Conservation (phyloP, 441 rosid genomes). For the Arabidopsis hybrid region DNA sequence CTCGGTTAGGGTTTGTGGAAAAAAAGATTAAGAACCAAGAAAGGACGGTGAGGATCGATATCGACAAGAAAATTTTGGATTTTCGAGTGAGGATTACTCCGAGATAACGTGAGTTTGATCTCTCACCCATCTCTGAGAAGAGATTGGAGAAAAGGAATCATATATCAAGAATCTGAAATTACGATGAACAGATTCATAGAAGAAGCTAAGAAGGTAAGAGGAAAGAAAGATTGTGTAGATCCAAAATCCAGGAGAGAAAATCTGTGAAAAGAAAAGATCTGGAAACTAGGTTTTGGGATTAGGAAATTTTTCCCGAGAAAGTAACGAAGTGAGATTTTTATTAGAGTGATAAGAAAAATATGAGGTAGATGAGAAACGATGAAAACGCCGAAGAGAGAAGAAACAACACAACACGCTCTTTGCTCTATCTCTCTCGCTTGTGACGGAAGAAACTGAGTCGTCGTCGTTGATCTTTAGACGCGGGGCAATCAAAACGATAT, state of each 20-base stretch:
- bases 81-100: conserved; percentile 53
- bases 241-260: conserved; percentile 13
- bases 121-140: conserved; percentile 61
- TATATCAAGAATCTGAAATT: conserved; percentile 30
- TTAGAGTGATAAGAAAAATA: conserved; percentile 15
- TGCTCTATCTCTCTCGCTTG: conserved; percentile 31
- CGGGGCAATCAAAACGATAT: conserved; percentile 45
- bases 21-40: conserved; percentile 83
- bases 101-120: conserved; percentile 46
- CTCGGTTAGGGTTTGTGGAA: conserved; percentile 57
- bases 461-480: conserved; percentile 52
- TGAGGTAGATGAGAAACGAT: conserved; percentile 46
- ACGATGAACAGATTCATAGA: not conserved
- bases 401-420: conserved; percentile 15
- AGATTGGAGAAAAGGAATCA: conserved; percentile 36
- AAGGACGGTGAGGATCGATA: conserved; percentile 55
- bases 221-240: conserved; percentile 32
- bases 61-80: conserved; percentile 57
- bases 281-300: not conserved
- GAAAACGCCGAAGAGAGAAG: conserved; percentile 33
- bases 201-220: not conserved
- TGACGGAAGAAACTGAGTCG: conserved; percentile 38
- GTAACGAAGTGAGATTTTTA: conserved; percentile 10
- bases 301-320: conserved; percentile 7
- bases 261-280: not conserved